Conservation (phyloP, 768 basidiomycete species). For the Leccinellum rugosiceps region DNA sequence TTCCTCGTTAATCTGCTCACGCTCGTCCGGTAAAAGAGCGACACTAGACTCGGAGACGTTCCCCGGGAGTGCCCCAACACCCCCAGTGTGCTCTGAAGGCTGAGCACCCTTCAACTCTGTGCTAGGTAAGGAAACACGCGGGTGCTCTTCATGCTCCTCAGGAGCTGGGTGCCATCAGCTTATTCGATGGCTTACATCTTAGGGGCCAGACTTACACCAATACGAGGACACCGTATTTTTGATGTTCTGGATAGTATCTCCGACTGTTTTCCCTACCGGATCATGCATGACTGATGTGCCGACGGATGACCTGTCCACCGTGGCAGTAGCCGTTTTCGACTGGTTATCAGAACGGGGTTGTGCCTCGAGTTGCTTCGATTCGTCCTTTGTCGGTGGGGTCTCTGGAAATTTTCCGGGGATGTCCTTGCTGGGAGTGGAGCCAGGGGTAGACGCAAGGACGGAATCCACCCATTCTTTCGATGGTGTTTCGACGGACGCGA, state of each 20-base stretch:
- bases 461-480: slow-evolving; percentile 18
- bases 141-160: not conserved
- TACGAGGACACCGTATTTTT: not conserved
- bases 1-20: slow-evolving; percentile 16
- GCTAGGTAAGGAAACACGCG: slow-evolving; percentile 34
- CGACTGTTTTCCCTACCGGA: not conserved
- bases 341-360: not conserved
- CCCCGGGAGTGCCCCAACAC: slow-evolving; percentile 52
- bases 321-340: not conserved
- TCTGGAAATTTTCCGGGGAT: not conserved
- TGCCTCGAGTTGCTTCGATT: not conserved
- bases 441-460: slow-evolving; percentile 12
- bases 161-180: slow-evolving; percentile 14
- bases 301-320: not conserved
- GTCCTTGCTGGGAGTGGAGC: not conserved
- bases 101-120: slow-evolving; percentile 31
- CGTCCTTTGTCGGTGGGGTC: not conserved
- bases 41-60: slow-evolving; percentile 42
- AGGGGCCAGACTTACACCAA: slow-evolving; percentile 11
- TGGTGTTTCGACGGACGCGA: slow-evolving; percentile 16
- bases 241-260: not conserved
- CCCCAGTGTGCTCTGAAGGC: slow-evolving; percentile 33
- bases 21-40: slow-evolving; percentile 48
- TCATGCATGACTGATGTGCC: not conserved
- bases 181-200: not conserved